Evolutionary conservation across 352 stramenopile species (phyloP).

Genomic region (Globisporangium sylvaticum): DNA sequence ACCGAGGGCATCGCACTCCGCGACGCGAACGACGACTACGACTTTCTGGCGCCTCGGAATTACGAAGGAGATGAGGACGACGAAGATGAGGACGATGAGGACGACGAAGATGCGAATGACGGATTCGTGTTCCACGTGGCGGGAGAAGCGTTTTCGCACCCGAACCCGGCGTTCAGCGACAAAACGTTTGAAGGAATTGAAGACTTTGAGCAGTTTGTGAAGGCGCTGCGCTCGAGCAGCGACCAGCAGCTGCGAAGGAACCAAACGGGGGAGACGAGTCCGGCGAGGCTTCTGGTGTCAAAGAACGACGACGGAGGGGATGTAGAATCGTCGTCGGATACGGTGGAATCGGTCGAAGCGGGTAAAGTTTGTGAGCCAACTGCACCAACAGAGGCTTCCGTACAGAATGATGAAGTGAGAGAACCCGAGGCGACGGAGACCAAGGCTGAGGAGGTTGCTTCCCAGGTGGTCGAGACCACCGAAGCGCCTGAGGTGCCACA

Average conservation of each 20-base stretch:
- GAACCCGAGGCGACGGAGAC: conserved; percentile 16
- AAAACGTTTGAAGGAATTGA: conserved; percentile 44
- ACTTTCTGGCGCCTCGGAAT: conserved; percentile 18
- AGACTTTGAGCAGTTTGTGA: conserved; percentile 52
- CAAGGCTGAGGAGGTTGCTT: not conserved
- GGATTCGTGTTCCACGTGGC: conserved; percentile 47
- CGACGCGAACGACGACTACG: conserved; percentile 19
- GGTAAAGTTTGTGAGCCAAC: too few relatives aligned
- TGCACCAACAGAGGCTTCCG: not conserved
- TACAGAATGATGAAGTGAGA: conserved; percentile 1
- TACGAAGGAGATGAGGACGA: conserved; percentile 17
- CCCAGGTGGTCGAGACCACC: not conserved
- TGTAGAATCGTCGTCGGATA: not conserved
- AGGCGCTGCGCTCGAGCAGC: conserved; percentile 24
- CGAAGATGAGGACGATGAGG: conserved; percentile 25
- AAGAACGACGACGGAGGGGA: not conserved
- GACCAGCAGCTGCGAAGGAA: not conserved
- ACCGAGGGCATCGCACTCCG: conserved; percentile 44
- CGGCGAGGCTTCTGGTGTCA: not conserved
- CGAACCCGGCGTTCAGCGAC: conserved; percentile 41
- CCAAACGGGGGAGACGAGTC: not conserved
- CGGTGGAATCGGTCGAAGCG: not conserved
- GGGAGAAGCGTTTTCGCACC: conserved; percentile 52
- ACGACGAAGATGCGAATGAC: conserved; percentile 11
- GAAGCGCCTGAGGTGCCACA: not conserved